Evolutionary conservation across 2,329 filamentous ascomycete species (phyloP).

Genomic region (Pseudogymnoascus verrucosus): DNA sequence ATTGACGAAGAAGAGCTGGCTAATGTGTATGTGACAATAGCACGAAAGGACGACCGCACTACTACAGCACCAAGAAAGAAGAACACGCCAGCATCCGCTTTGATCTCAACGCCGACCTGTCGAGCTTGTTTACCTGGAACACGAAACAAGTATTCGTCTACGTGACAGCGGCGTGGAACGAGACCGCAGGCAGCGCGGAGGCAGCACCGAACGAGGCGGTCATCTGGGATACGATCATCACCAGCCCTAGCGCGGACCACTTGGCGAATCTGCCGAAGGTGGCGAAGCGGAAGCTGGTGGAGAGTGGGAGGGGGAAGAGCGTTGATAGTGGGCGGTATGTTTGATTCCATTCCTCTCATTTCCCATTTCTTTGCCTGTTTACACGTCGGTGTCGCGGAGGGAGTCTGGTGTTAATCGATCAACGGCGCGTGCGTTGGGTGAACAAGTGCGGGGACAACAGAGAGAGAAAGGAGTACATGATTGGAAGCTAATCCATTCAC

Average conservation of each 20-base stretch:
- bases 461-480: no score
- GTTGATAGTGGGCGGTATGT: slow-evolving; percentile 38
- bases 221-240: slow-evolving; percentile 95
- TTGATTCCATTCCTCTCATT: no score
- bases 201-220: slow-evolving; percentile 60
- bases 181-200: slow-evolving; percentile 20
- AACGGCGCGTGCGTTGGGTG: no score
- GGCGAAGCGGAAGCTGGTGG: slow-evolving; percentile 53
- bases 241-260: slow-evolving; percentile 58
- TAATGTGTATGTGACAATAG: slow-evolving; percentile 65
- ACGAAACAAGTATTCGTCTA: slow-evolving; percentile 98
- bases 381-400: no score
- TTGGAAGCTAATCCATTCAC: slow-evolving; percentile 15
- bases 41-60: slow-evolving; percentile 84
- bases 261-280: slow-evolving; percentile 45
- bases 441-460: no score
- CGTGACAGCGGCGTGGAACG: slow-evolving; percentile 68
- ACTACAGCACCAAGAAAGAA: slow-evolving; percentile 86
- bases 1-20: no score
- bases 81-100: slow-evolving; percentile 95
- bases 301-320: slow-evolving; percentile 50
- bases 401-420: no score
- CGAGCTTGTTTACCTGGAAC: slow-evolving; percentile 96
- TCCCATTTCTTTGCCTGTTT: no score
- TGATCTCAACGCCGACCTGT: slow-evolving; percentile 84